Conservation (phyloP, 169 alveolate genomes). For the Plasmodium relictum region DNA sequence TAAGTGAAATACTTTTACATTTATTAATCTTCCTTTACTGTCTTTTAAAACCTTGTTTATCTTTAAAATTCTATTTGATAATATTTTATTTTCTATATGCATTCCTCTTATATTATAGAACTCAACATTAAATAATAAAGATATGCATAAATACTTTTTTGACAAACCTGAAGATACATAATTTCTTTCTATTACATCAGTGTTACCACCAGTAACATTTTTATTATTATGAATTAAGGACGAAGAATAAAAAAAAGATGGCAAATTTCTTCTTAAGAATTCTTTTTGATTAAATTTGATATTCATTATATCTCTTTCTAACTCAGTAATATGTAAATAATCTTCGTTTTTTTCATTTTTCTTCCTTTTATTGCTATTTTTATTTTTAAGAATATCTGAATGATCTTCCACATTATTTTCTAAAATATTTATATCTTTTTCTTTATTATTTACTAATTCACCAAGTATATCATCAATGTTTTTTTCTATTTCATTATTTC, state of each 20-base stretch:
- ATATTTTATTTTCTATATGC: constrained; percentile 64
- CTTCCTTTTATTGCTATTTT: constrained; percentile 50
- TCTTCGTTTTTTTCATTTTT: constrained; percentile 70
- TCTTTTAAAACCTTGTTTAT: constrained; percentile 41
- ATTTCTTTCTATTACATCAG: constrained; percentile 6
- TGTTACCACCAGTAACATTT: background rate
- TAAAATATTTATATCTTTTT: background rate
- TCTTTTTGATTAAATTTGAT: constrained; percentile 41
- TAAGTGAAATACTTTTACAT: constrained; percentile 51
- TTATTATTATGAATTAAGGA: constrained; percentile 24
- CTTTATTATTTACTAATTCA: background rate
- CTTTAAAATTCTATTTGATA: constrained; percentile 32
- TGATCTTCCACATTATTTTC: background rate
- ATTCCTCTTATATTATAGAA: constrained; percentile 61
- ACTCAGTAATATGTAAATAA: constrained; percentile 45
- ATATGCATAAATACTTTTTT: constrained; percentile 37
- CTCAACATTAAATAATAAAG: constrained; percentile 45
- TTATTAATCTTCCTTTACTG: constrained; percentile 45
- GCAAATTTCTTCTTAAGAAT: constrained; percentile 10
- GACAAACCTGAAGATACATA: constrained; percentile 3
- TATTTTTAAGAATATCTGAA: constrained; percentile 24
- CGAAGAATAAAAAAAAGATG: constrained; percentile 44
- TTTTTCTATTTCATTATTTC: constrained; percentile 2
- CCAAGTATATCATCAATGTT: background rate
- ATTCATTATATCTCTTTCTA: constrained; percentile 73